These are phyloP conservation scores for Auricularia sp. DNA, from an alignment of 768 basidiomycete genomes.

Conservation along the genomic window DNA sequence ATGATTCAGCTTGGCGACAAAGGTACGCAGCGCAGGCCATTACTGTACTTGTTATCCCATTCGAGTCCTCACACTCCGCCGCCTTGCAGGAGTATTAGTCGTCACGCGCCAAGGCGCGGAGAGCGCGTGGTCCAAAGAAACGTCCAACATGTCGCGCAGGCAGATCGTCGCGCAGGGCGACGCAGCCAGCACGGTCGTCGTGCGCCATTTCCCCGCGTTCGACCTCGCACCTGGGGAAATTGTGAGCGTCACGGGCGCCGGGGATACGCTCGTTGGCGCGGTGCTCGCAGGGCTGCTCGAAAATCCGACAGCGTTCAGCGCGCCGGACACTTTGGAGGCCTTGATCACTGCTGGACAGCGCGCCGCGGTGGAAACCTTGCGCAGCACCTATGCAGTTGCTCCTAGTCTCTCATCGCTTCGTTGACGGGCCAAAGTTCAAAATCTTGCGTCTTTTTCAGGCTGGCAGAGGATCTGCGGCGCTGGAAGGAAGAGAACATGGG, in stretches of 20 bases:
- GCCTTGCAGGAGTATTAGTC: conserved; percentile 41
- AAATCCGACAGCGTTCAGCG: conserved; percentile 33
- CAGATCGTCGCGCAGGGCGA: conserved; percentile 42
- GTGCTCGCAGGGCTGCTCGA: conserved; percentile 54
- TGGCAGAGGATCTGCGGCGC: too few species aligned
- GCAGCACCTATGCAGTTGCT: conserved; percentile 54
- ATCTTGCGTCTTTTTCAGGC: too few species aligned
- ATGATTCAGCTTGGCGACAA: conserved; percentile 75
- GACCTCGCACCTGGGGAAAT: conserved; percentile 27
- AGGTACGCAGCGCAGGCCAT: conserved; percentile 14
- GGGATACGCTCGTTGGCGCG: conserved; percentile 82
- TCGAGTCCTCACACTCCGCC: neutral
- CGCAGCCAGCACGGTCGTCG: conserved; percentile 39
- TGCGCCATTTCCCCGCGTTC: conserved; percentile 66
- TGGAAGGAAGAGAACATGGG: too few species aligned
- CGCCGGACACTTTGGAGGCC: conserved; percentile 32
- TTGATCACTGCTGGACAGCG: conserved; percentile 49
- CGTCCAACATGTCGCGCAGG: conserved; percentile 36
- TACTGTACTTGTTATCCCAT: conserved; percentile 8
- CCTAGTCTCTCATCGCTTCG: conserved; percentile 28
- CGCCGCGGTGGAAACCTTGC: conserved; percentile 52
- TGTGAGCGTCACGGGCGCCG: conserved; percentile 82
- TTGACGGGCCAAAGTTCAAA: too few species aligned
- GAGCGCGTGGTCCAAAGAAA: conserved; percentile 39
- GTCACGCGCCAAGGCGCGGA: conserved; percentile 42